Conservation (phyloP, 257 asterid species). For the Marsdenia floribunda region DNA sequence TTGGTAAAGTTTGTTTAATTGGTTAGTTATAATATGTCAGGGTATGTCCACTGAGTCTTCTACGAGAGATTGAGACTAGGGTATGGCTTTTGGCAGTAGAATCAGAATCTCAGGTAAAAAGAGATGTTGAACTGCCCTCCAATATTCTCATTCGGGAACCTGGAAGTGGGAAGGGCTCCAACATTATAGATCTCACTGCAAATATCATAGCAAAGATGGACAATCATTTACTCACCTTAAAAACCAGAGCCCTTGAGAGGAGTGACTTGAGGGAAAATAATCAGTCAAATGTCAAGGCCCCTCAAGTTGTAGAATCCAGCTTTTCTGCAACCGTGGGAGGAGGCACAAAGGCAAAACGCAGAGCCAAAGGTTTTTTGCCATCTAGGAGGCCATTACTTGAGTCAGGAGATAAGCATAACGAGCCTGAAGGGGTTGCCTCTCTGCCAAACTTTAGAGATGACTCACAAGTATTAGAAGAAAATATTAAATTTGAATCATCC, state of each 20-base stretch:
- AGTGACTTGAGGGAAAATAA: conserved; percentile 57
- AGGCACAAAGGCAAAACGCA: conserved; percentile 58
- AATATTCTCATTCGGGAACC: conserved; percentile 47
- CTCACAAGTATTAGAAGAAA: conserved; percentile 54
- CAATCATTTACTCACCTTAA: conserved; percentile 50
- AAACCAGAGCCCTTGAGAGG: conserved; percentile 51
- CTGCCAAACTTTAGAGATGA: conserved; percentile 47
- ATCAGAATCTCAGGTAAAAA: conserved; percentile 83
- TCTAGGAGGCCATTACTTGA: conserved; percentile 64
- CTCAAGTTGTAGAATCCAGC: conserved; percentile 46
- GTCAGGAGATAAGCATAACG: conserved; percentile 47
- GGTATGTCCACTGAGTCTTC: conserved; percentile 79
- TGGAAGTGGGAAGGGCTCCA: conserved; percentile 64
- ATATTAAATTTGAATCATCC: conserved; percentile 58
- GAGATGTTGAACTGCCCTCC: conserved; percentile 56
- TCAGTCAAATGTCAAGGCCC: conserved; percentile 49
- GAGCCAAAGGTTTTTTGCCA: conserved; percentile 71
- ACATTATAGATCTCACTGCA: conserved; percentile 76
- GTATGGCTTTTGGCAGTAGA: conserved; percentile 99
- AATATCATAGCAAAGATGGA: conserved; percentile 69
- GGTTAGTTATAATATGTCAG: conserved; percentile 35
- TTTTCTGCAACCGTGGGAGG: conserved; percentile 38
- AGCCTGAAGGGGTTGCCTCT: conserved; percentile 42
- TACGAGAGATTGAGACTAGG: conserved; percentile 93
- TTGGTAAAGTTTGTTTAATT: conserved; percentile 15